Evolutionary conservation across 768 basidiomycete genomes (phyloP), one percentile per base, ranked within the genome.

Genomic region (Lentinus brumalis): DNA sequence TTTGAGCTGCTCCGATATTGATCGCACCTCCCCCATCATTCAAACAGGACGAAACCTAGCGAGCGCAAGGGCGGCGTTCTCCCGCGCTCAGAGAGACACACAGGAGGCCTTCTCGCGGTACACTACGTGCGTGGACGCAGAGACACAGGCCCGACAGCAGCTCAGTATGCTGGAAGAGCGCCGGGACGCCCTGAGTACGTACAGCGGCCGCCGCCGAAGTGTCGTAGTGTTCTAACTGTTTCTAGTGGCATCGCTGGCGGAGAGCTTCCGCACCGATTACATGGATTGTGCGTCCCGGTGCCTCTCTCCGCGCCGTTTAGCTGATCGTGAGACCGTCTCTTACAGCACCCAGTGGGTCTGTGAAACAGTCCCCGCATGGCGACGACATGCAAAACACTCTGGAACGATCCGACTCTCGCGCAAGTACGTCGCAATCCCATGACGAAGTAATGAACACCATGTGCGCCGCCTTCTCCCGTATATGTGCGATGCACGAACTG

Each of bases 41-140:
- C 32, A 49, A 44, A 65, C 71, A 87, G 85, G 84, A 66, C 81
- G 86, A 79, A 81, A 82, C 62, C 77, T 91, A 47, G 83, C 85
- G 71, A 83, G 80, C 52, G 81, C 86, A 18, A 85, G 87, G 35
- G 77, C 78, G 50, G 78, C 85, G 5, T 76, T 89, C n/a, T 67
- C 80, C 46, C 81, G 87, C 46, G 86, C 87, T 21, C 87, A 87
- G 68, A 84, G 86, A 67, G 87, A 89, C 52, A 86, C 87, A 0
- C 86, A 89, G 66, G 88, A 89, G 45, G 82, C 87, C 3, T 88
- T 89, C 67, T 78, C 85, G 69, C 77, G 83, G 53, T 91, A 91
- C 67, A 89, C 84, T 11, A 79, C 83, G 11, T 88, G 85, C 73
- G 76, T 90, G 16, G 88, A 91, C 67, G 75, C 83, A 11, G 89